Evolutionary conservation across 1,284 basidiomycete species (phyloP).

Genomic region (Violaceomyces palustris): DNA sequence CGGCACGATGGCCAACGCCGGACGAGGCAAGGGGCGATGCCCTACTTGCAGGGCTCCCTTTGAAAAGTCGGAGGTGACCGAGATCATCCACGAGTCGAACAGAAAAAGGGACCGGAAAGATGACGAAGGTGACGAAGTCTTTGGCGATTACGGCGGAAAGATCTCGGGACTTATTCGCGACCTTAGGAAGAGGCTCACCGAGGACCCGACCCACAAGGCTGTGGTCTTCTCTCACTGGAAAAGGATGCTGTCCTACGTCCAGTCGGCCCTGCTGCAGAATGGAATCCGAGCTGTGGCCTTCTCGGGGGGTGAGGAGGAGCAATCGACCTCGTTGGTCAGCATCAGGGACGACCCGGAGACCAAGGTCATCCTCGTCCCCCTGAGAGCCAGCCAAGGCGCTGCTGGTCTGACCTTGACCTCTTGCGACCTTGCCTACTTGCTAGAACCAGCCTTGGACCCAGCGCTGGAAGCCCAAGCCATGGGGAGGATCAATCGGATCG

Average conservation of each 20-base stretch:
- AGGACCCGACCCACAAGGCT: constrained; percentile 24
- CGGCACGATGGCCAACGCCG: constrained; percentile 3
- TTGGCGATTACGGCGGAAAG: constrained; percentile 32
- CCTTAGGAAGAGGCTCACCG: constrained; percentile 7
- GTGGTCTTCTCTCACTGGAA: constrained; percentile 37
- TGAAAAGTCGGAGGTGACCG: constrained; percentile 10
- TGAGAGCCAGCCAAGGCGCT: constrained; percentile 32
- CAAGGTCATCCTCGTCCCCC: constrained; percentile 25
- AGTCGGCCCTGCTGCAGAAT: constrained; percentile 22
- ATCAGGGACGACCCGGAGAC: constrained; percentile 27
- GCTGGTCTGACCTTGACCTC: constrained; percentile 34
- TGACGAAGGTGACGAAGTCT: not conserved
- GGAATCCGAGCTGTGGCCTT: constrained; percentile 19
- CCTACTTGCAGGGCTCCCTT: constrained; percentile 18
- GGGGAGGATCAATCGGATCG: constrained; percentile 31
- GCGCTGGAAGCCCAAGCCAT: constrained; percentile 31
- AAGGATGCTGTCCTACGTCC: constrained; percentile 24
- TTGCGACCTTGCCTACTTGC: constrained; percentile 27
- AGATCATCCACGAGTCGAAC: constrained; percentile 12
- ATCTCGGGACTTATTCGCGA: constrained; percentile 31
- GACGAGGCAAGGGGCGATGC: constrained; percentile 1
- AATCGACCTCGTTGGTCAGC: constrained; percentile 21
- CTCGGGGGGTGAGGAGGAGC: constrained; percentile 11
- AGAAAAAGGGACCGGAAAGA: constrained; percentile 6
- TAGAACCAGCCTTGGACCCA: constrained; percentile 31